Base-by-base conservation (phyloP, 805 yeast genomes). In the Starmerella bombi region DNA sequence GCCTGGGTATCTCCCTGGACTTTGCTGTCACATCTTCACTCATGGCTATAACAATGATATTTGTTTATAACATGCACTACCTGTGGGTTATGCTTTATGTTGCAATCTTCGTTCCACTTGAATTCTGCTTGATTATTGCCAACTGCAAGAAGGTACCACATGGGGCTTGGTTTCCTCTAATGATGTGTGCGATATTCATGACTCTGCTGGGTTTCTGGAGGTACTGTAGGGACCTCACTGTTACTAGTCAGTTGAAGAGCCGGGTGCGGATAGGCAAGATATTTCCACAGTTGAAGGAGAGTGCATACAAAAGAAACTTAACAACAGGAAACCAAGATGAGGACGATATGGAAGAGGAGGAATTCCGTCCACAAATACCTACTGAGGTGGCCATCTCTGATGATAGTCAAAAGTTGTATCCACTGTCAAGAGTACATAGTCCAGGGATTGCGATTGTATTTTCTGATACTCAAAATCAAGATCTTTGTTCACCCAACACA, bases 111-210 rank as follows among this genome's bases (percentile, higher is more conserved):
- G 62, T 68, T 6, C 64, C 75, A 0, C 57, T 74, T 27, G 79
- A 74, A 49, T 47, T 60, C 32, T 53, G 64, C 32, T 56, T 72
- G 50, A 61, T 73, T 15, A 56, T 65, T 38, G 65, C 77, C 3
- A 73, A 71, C 40, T 46, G 70, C 48, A 65, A 61, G 48, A 74
- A 74, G 53, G 65, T 74, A 3, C 66, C 69, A 0, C 71, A 69
- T 45, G 80, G 78, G 29, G 80, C 77, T 1, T 74, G 79, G 80
- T 72, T 73, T 50, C 73, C 79, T 1, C 54, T 74, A 25, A 57
- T 66, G 59, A 61, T 71, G 53, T 54, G 71, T 6, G 57, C 54
- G 2, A n/a, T 70, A 3, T 51, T 61, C 32, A 57, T 63, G 43
- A 29, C 42, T 0, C 65, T 67, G 41, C 59, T 72, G 30, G 33